Evolutionary conservation across 345 rosid species (phyloP).

Genomic region (Salix viminalis): DNA sequence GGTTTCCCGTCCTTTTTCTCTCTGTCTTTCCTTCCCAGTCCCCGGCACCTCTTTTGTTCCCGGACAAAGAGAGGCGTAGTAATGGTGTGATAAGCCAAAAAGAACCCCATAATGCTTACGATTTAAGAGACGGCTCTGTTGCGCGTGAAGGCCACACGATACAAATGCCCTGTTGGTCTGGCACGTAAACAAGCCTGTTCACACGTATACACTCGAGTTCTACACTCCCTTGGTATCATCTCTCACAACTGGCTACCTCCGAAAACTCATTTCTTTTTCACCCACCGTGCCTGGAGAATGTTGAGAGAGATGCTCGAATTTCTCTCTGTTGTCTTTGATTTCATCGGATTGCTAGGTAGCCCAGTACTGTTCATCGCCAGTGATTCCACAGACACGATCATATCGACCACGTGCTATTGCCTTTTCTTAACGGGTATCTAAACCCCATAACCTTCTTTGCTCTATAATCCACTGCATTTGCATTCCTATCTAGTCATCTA

Average conservation of each 20-base stretch:
- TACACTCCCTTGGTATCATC: not conserved
- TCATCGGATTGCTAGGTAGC: not conserved
- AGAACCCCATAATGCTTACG: not conserved
- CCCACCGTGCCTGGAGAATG: not conserved
- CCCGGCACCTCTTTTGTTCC: not conserved
- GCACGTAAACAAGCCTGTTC: not conserved
- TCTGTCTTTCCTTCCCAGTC: not conserved
- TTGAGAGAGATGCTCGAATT: not conserved
- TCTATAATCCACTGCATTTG: not conserved
- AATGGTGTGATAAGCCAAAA: not conserved
- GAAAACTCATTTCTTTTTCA: conserved; percentile 1
- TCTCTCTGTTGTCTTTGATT: not conserved
- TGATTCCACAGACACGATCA: not conserved
- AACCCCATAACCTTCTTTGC: conserved; percentile 4
- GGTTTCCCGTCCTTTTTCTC: not conserved
- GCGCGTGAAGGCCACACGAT: not conserved
- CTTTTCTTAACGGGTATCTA: conserved; percentile 1
- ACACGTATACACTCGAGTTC: not conserved
- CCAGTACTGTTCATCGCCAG: not conserved
- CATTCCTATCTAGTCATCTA: not conserved
- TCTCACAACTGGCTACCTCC: not conserved
- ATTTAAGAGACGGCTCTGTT: not conserved
- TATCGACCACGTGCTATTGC: conserved; percentile 8
- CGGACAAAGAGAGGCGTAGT: not conserved
- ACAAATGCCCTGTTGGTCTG: not conserved